A percentile compares a stretch with the other conserved stretches of the same genome.
Conservation (phyloP, 2,329 filamentous ascomycete species). For the Monosporascus sp. region DNA sequence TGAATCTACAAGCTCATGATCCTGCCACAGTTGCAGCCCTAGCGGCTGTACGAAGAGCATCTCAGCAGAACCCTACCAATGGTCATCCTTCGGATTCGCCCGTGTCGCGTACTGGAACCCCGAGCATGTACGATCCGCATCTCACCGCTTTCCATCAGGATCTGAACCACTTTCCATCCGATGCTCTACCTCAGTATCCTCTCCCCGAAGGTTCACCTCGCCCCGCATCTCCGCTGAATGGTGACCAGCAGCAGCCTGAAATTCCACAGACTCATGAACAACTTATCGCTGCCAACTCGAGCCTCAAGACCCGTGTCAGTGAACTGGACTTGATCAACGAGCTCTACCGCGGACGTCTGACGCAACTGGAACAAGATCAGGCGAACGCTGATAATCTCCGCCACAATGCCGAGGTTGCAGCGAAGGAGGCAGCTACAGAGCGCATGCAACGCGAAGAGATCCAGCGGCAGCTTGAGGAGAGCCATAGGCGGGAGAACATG, state of each 20-base stretch:
- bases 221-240: constrained; percentile 44
- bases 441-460: constrained; percentile 49
- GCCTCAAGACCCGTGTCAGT: constrained; percentile 89
- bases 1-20: constrained; percentile 50
- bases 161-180: constrained; percentile 63
- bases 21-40: constrained; percentile 50
- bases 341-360: constrained; percentile 70
- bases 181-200: constrained; percentile 45
- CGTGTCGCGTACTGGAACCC: constrained; percentile 73
- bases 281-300: constrained; percentile 73
- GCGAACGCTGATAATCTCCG: constrained; percentile 52
- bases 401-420: constrained; percentile 46
- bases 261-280: constrained; percentile 74
- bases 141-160: constrained; percentile 71
- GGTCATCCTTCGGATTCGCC: constrained; percentile 73
- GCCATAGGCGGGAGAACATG: constrained; percentile 71
- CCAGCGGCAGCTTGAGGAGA: constrained; percentile 63
- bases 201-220: constrained; percentile 48
- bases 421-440: constrained; percentile 51
- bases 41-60: constrained; percentile 51
- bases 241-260: constrained; percentile 58
- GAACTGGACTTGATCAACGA: constrained; percentile 95
- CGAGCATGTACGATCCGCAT: constrained; percentile 67
- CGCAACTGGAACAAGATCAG: constrained; percentile 74
- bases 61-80: constrained; percentile 64